Evolutionary conservation across 2,329 filamentous ascomycete species (phyloP).

Genomic region (Eurotiales sp.): DNA sequence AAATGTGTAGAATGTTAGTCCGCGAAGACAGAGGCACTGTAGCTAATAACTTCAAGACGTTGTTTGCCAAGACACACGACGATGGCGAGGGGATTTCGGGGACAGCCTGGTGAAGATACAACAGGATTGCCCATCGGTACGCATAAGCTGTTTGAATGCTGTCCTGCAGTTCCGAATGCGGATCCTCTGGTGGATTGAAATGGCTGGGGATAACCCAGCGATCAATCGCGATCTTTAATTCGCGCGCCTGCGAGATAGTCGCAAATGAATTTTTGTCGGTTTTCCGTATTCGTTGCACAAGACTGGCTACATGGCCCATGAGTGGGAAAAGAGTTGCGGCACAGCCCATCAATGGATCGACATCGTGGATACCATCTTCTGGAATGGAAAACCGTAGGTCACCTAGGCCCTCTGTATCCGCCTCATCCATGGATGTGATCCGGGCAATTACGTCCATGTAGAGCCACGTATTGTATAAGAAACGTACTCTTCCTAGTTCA

Average conservation of each 20-base stretch:
- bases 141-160: conserved; percentile 64
- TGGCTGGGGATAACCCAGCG: conserved; percentile 57
- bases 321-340: conserved; percentile 65
- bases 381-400: conserved; percentile 38
- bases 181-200: conserved; percentile 62
- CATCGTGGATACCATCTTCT: conserved; percentile 47
- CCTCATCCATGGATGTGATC: conserved; percentile 59
- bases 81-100: conserved; percentile 62
- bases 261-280: conserved; percentile 54
- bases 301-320: conserved; percentile 62
- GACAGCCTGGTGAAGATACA: conserved; percentile 66
- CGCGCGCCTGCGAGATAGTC: conserved; percentile 60
- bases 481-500: conserved; percentile 56
- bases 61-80: conserved; percentile 57
- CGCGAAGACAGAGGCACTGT: conserved; percentile 61
- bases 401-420: conserved; percentile 49
- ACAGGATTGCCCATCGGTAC: conserved; percentile 63
- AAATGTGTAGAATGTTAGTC: conserved; percentile 66
- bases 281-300: conserved; percentile 61
- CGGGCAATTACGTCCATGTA: conserved; percentile 71
- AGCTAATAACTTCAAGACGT: conserved; percentile 58
- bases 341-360: conserved; percentile 71
- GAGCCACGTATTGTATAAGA: conserved; percentile 68
- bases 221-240: conserved; percentile 58
- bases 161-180: conserved; percentile 59